Percentiles rank a stretch among this genome's conserved stretches.
These are phyloP conservation scores for Suhomyces pyralidae DNA, from an alignment of 805 yeast species.

Conservation along the genomic window DNA sequence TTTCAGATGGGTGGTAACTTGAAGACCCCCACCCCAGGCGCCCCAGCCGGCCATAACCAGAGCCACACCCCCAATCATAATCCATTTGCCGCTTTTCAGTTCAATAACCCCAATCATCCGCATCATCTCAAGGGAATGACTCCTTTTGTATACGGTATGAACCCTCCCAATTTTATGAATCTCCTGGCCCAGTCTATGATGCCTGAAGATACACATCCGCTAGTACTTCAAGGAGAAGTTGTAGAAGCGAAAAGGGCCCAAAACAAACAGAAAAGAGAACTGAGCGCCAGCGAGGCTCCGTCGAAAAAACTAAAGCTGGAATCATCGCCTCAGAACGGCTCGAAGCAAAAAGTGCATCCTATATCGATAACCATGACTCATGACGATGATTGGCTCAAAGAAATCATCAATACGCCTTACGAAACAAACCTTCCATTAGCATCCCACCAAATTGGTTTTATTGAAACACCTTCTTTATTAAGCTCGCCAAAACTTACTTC, in stretches of 20 bases:
- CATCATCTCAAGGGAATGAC: constrained; percentile 41
- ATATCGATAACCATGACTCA: constrained; percentile 8
- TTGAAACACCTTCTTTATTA: constrained; percentile 29
- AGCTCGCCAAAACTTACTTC: constrained; percentile 6
- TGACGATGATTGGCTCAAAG: constrained; percentile 63
- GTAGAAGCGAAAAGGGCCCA: not conserved
- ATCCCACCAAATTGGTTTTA: constrained; percentile 60
- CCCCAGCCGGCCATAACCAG: not conserved
- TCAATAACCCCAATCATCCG: constrained; percentile 36
- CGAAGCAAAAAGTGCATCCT: constrained; percentile 2
- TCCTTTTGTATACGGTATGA: constrained; percentile 31
- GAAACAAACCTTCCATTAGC: constrained; percentile 54
- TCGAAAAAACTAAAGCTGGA: constrained; percentile 4
- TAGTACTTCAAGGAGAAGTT: constrained; percentile 1
- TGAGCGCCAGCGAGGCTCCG: not conserved
- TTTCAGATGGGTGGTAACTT: constrained; percentile 5
- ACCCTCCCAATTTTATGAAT: constrained; percentile 17
- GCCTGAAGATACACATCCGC: not conserved
- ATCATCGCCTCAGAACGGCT: not conserved
- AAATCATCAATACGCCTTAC: constrained; percentile 64
- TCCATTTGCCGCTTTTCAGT: constrained; percentile 19
- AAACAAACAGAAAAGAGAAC: not conserved
- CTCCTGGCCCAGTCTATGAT: constrained; percentile 8
- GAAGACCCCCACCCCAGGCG: not conserved
- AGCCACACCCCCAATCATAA: not conserved